Evolutionary conservation across 148 eudicot genomes (phyloP), one percentile per base, ranked within the genome.

Genomic region (Camellia sinensis): DNA sequence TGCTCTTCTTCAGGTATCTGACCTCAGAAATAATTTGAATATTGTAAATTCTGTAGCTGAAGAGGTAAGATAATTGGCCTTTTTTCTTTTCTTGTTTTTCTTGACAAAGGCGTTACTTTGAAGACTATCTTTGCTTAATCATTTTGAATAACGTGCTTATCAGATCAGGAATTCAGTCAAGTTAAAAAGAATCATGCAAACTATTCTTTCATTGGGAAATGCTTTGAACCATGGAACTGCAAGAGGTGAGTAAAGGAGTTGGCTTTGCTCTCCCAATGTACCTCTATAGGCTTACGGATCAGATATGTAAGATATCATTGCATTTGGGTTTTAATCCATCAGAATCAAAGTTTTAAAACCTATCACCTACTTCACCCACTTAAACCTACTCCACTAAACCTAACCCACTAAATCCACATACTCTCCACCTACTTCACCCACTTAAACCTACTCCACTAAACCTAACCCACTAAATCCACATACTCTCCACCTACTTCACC

Each of bases 221-320:
- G 92, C 90, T 83, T 79, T 89, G 78, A 91, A 91, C 80, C 89
- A 91, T 62, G 93, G 92, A 79, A 91, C 93, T 69, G 90, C 92
- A 67, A 86, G 91, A 73, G 93, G 93, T 91, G 41, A 80, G 82
- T 80, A 29, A 73, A 70, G 15, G 17, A 66, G 37, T 18, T 74
- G 45, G 44, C 40, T 73, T 54, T 7, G 45, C 70, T 44, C 43
- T 29, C 45, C 56, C 19, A 29, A 17, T 22, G 15, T 56, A 11
- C 65, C 37, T 29, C 37, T 29, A 29, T 29, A 29, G 37, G 29
- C 37, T 48, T 46, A 40, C 46, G 37, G 17, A 53, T 73, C n/a
- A 53, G 29, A 70, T 45, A 45, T 8, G 29, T 45, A 10, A 70
- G 7, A 19, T 48, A 19, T 19, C 41, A 44, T 70, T 12, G 7